Base-by-base conservation (phyloP, 305 asterid genomes). In the Petunia hybrid region DNA sequence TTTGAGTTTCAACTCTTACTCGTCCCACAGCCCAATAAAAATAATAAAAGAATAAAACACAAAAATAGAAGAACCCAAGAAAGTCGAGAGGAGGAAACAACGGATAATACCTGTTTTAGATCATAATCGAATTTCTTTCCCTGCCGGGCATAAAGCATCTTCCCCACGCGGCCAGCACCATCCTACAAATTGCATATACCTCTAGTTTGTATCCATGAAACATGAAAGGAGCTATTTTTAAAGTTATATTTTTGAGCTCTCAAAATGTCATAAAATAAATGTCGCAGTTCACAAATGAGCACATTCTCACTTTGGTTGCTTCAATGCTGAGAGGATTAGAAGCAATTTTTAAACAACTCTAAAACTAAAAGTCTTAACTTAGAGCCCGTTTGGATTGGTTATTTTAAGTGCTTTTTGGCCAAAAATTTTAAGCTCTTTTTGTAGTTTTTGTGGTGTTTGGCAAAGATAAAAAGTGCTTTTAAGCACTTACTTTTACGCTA, bases 121-220 rank as follows among this genome's bases (percentile, higher is more conserved):
- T 91, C 98, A 85, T 88, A 92, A 82, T 96, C 99, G 85, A 93
- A 93, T 88, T 93, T 91, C 92, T 88, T 95, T 79, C 97, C 94
- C 77, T 94, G 98, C 65, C 99, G 91, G 31, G 99, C 92, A 80
- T 91, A 96, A 76, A 96, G 90, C 99, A 96, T 96, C 86, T 94
- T 96, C 78, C 99, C 99, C 77, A 96, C 94, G 81, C 98, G 91
- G 39, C 99, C 99, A 86, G 98, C 97, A 14, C 99, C 99, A 85
- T 96, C 99, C 99, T 96, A 80, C 64, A 86, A 80, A 76, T 81
- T 41, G 62, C 51, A 46, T 39, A 75, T 13, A 63, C 12, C 43
- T 60, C 63, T 80, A 40, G 77, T 80, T 80, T 83, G 82, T 67
- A 83, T 46, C 38, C 74, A 51, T 79, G 64, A 35, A 46, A 38